Evolutionary conservation across 345 rosid genomes (phyloP).

Genomic region (Gynandropsis gynandra): DNA sequence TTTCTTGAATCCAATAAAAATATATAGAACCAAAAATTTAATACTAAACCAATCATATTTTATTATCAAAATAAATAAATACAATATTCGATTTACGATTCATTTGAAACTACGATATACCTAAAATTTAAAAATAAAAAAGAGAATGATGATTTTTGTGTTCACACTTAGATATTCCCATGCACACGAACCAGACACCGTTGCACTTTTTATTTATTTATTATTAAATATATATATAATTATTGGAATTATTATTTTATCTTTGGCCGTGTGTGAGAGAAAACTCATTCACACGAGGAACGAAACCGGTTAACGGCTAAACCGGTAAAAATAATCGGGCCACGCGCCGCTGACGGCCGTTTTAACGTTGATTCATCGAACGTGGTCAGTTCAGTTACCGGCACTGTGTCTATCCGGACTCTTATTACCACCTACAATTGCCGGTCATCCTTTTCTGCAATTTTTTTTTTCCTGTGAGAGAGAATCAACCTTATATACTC

Average conservation of each 20-base stretch:
- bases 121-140: too few relatives aligned
- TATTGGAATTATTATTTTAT: too few relatives aligned
- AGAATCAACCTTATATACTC: slow-evolving; percentile 5
- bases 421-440: slow-evolving; percentile 32
- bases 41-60: too few relatives aligned
- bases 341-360: background rate
- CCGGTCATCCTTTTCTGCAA: slow-evolving; percentile 38
- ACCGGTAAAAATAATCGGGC: slow-evolving; percentile 24
- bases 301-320: slow-evolving; percentile 21
- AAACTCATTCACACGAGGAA: slow-evolving; percentile 37
- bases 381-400: slow-evolving; percentile 17
- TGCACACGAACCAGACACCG: too few relatives aligned
- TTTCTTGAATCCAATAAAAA: too few relatives aligned
- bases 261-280: background rate
- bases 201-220: background rate
- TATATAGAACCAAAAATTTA: too few relatives aligned
- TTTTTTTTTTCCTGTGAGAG: slow-evolving; percentile 17
- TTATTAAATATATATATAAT: background rate
- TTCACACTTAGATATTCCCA: too few relatives aligned
- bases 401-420: slow-evolving; percentile 35
- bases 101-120: too few relatives aligned
- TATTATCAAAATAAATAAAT: too few relatives aligned
- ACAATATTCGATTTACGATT: too few relatives aligned
- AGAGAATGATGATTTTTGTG: too few relatives aligned
- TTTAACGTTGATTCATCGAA: background rate